Evolutionary conservation across 2,329 filamentous ascomycete genomes (phyloP).

Genomic region (Fusarium xyrophilum): DNA sequence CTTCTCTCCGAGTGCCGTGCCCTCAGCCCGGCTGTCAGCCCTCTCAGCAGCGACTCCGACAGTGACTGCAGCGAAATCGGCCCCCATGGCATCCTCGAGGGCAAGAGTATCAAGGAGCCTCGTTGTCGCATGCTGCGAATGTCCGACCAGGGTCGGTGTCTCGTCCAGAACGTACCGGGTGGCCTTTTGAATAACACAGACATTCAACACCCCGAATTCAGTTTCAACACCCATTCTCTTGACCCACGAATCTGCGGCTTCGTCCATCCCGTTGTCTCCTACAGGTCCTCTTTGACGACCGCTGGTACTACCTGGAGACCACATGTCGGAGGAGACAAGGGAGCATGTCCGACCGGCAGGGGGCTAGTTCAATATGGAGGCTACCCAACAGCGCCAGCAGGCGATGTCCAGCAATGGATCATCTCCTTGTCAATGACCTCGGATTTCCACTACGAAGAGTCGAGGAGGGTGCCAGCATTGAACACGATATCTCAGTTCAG

Average conservation of each 20-base stretch:
- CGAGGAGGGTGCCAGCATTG: too few relatives aligned
- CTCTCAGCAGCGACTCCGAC: too few relatives aligned
- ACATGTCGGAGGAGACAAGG: neutral
- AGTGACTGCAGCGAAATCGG: too few relatives aligned
- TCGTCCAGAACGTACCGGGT: too few relatives aligned
- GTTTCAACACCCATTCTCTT: neutral
- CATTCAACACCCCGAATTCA: neutral
- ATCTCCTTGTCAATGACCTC: accelerated
- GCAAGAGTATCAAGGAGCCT: too few relatives aligned
- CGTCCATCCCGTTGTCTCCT: neutral
- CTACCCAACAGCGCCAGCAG: neutral
- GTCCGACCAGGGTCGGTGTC: too few relatives aligned
- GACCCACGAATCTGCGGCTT: neutral
- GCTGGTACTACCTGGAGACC: neutral
- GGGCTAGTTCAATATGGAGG: neutral
- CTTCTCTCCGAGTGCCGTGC: too few relatives aligned
- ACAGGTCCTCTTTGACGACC: neutral
- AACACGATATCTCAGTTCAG: too few relatives aligned
- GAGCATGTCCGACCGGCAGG: neutral
- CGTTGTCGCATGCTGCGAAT: too few relatives aligned
- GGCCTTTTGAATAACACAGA: neutral
- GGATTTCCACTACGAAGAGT: neutral
- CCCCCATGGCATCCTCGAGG: neutral
- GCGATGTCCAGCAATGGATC: neutral
- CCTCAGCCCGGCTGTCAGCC: too few relatives aligned